Evolutionary conservation across 1,284 basidiomycete genomes (phyloP), one percentile per base, ranked within the genome.

Genomic region (Naganishia sp.): DNA sequence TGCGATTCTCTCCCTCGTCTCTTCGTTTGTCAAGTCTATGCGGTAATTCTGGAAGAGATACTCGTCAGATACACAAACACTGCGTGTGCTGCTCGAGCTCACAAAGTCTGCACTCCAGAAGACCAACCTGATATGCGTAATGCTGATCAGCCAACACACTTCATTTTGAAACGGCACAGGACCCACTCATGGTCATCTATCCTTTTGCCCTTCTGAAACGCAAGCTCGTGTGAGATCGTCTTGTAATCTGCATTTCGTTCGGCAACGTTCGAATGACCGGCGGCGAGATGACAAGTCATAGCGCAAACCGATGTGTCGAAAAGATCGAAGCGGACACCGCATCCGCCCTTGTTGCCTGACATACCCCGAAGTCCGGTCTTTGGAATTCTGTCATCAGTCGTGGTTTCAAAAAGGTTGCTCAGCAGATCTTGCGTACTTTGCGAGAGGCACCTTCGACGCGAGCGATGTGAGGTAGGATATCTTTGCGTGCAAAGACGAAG

Each of bases 291-390:
- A 64, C 76, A 76, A 0, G 95, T 97, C 72, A 99, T 81, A 80
- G 99, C 94, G 80, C 96, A 99, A 73, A 99, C 88, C 54, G 86
- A 89, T 6, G 94, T 90, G 75, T 96, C 93, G 72, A 89, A 85
- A 71, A 92, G 90, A 49, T 97, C 89, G 67, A 99, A 82, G 23
- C 96, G 88, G 71, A 99, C 90, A 2, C 89, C 94, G 7, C 96
- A 91, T 11, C 92, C 94, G 25, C 92, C 92, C 80, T 95, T 99
- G 81, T 99, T 99, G 25, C 96, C 96, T 6, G 92, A 93, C 86
- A 99, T 93, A 17, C 96, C 96, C 65, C 92, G 87, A 45, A 99
- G 83, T 23, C 96, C 96, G 4, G 96, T 99, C 91, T 94, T 10
- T 52, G 35, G 23, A 32, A 6, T 35, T 28, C 31, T 46, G n/a